Conservation (phyloP, 1,139 yeast species). For the Kodamaea anthophila region DNA sequence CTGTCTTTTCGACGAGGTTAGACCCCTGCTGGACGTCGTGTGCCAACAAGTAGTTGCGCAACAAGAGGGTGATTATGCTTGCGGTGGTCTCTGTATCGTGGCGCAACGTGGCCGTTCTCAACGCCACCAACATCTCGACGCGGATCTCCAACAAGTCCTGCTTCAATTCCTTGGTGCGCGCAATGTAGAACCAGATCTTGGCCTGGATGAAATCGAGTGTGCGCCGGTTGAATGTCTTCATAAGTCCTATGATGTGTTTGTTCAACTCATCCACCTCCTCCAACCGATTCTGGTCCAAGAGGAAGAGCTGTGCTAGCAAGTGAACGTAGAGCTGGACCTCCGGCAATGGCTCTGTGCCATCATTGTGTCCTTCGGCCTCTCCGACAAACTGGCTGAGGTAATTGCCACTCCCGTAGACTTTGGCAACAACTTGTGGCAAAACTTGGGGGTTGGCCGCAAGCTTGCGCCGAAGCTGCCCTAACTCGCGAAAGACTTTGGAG, state of each 20-base stretch:
- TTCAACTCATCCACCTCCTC: constrained; percentile 49
- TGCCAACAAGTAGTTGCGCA: constrained; percentile 70
- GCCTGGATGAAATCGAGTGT: constrained; percentile 83
- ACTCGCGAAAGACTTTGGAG: constrained; percentile 77
- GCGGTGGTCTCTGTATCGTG: constrained; percentile 93
- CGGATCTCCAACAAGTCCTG: constrained; percentile 59
- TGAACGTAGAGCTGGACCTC: constrained; percentile 80
- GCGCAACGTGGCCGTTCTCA: constrained; percentile 85
- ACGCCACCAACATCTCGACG: constrained; percentile 61
- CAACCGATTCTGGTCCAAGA: constrained; percentile 57
- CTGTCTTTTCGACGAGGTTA: constrained; percentile 82
- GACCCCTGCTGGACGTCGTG: constrained; percentile 87
- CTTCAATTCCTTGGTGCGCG: constrained; percentile 68
- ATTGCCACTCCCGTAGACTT: constrained; percentile 45
- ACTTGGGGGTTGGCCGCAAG: constrained; percentile 43
- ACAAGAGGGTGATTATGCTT: constrained; percentile 70
- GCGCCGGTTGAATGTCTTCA: constrained; percentile 68
- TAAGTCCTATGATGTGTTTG: constrained; percentile 45
- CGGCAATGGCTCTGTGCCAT: constrained; percentile 33
- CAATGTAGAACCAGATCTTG: constrained; percentile 88
- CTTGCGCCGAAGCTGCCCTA: constrained; percentile 67
- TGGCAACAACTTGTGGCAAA: constrained; percentile 48
- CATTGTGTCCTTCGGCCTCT: neutral
- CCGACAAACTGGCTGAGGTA: constrained; percentile 38
- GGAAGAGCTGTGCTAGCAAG: constrained; percentile 67